Evolutionary conservation across 2,329 filamentous ascomycete species (phyloP), one percentile per base, ranked within the genome.

Genomic region (Diplodia intermedia): DNA sequence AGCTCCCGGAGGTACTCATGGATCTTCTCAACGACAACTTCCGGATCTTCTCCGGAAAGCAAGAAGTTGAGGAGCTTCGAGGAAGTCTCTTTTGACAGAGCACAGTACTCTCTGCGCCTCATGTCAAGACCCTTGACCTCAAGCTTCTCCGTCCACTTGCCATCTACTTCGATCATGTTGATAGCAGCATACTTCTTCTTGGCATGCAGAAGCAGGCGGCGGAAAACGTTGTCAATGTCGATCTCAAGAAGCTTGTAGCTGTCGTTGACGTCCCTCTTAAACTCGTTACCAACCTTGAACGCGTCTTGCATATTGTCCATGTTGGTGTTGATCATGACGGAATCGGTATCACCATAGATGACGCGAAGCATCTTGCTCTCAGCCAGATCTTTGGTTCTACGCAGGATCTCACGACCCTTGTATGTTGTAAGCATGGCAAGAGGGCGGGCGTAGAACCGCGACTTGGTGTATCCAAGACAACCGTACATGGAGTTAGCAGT

Each of bases 401-500:
- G 89, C 69, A 99, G 84, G 87, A 99, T 98, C 82, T 99, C 95
- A 83, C 95, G 93, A 68, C 95, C 95, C 79, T 99, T 98, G 83
- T 90, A 97, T 0, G 95, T 99, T 2, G 94, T 98, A 78, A 99
- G 90, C 81, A 98, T 93, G 68, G 95, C 95, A 57, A 99, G 85
- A 12, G 95, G 95, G 68, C 95, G 89, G 69, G 95, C 95, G 75
- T 99, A 99, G 83, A 99, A 99, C 62, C 95, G 92, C 68, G 95
- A 98, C 77, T 94, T 97, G 14, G 92, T 94, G 78, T 97, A 99
- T 73, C 95, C 95, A 79, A 99, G 83, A 86, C 95, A 99, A 73
- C 95, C 95, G 79, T 99, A 99, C 96, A 99, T 99, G 72, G 94
- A 98, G 82, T 99, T 99, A 76, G 95, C 95, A 53, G 96, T 99